Conservation (phyloP, 257 asterid species). For the Rubia yunnanensis region DNA sequence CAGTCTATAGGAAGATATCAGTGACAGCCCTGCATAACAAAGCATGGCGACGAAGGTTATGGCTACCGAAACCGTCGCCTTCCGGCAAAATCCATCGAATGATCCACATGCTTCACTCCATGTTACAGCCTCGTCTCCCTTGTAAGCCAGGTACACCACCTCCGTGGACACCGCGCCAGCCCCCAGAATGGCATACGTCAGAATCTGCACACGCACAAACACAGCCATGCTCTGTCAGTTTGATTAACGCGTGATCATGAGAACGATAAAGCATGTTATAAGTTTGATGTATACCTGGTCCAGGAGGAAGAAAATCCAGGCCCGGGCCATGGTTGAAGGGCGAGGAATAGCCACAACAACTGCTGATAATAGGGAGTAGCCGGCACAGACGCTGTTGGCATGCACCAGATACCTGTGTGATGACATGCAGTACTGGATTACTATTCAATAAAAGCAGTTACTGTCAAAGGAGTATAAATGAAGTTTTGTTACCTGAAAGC, state of each 20-base stretch:
- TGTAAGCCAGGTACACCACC: conserved; percentile 74
- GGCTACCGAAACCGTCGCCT: conserved; percentile 57
- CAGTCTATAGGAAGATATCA: conserved; percentile 67
- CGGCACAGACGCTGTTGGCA: conserved; percentile 93
- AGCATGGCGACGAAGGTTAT: conserved; percentile 56
- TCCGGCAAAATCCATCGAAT: conserved; percentile 59
- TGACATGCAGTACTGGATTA: not conserved
- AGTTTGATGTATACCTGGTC: conserved; percentile 94
- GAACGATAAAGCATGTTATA: not conserved
- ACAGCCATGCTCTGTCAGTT: not conserved
- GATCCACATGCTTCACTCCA: conserved; percentile 74
- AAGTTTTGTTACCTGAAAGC: conserved; percentile 47
- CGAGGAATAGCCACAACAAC: conserved; percentile 61
- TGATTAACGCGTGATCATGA: not conserved
- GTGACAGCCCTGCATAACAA: conserved; percentile 59
- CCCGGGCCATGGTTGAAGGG: conserved; percentile 59
- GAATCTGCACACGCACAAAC: conserved; percentile 33
- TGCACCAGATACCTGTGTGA: conserved; percentile 56
- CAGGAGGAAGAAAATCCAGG: conserved; percentile 80
- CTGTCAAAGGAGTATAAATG: too few relatives aligned
- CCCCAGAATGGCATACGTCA: conserved; percentile 62
- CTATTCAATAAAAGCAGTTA: not conserved
- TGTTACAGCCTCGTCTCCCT: conserved; percentile 50
- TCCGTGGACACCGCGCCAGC: conserved; percentile 66
- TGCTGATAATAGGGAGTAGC: conserved; percentile 82